Evolutionary conservation across 176 grass and related monocot genomes (phyloP).

Genomic region (Pontederia paniculata): DNA sequence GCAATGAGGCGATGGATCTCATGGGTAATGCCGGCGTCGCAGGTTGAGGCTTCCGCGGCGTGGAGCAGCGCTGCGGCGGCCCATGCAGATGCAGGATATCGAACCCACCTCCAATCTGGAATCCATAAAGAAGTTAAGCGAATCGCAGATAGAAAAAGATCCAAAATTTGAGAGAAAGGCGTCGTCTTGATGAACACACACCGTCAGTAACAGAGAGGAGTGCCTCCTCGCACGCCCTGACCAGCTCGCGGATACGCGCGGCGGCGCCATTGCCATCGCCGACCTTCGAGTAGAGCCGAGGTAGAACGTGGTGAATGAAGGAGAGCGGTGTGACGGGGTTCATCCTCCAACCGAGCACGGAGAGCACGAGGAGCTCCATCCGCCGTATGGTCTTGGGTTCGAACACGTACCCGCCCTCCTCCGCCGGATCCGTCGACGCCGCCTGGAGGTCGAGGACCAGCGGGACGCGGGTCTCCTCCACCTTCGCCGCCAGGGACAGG

Average conservation of each 20-base stretch:
- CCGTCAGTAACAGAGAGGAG: conserved; percentile 45
- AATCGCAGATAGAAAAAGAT: background rate
- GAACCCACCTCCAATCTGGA: conserved; percentile 68
- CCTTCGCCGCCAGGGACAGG: conserved; percentile 67
- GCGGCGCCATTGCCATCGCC: background rate
- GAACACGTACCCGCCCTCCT: conserved; percentile 29
- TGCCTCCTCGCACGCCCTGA: conserved; percentile 26
- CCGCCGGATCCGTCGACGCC: conserved; percentile 1
- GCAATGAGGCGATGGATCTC: conserved; percentile 23
- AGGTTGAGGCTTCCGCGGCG: conserved; percentile 6
- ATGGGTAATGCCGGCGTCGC: background rate
- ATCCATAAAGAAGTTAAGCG: background rate
- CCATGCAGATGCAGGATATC: conserved; percentile 57
- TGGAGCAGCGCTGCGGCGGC: conserved; percentile 44
- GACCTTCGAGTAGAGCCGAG: background rate
- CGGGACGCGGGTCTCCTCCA: conserved; percentile 64
- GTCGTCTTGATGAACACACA: conserved; percentile 21
- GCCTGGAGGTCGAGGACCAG: conserved; percentile 56
- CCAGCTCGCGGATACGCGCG: conserved; percentile 3
- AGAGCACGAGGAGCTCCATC: conserved; percentile 83
- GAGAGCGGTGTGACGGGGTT: conserved; percentile 66
- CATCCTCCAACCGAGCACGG: conserved; percentile 59
- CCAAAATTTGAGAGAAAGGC: background rate
- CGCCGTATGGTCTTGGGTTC: conserved; percentile 58
- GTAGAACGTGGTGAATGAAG: conserved; percentile 45